These are phyloP conservation scores for Trametes cubensis DNA, from an alignment of 768 basidiomycete genomes.

Conservation along the genomic window DNA sequence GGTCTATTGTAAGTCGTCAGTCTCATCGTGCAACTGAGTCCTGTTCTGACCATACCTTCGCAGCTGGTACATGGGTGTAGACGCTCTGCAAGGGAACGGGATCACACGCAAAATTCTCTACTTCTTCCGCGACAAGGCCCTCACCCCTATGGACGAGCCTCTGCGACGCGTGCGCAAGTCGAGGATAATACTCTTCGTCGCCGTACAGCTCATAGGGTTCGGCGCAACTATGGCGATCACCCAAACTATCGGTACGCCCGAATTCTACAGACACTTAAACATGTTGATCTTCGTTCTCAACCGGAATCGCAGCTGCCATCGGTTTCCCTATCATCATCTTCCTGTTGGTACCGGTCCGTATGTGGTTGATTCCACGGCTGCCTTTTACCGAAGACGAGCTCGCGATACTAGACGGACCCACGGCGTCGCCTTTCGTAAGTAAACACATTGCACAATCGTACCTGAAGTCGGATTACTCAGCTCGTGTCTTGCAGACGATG, in stretches of 20 bases:
- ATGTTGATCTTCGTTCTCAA: not conserved
- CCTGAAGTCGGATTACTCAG: not conserved
- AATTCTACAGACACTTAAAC: not conserved
- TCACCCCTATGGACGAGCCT: slow-evolving; percentile 70
- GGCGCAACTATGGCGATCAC: slow-evolving; percentile 89
- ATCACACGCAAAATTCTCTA: slow-evolving; percentile 82
- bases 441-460: not conserved
- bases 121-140: slow-evolving; percentile 69
- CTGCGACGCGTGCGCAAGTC: slow-evolving; percentile 74
- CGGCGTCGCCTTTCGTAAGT: slow-evolving; percentile 85
- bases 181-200: slow-evolving; percentile 70
- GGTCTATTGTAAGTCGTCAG: slow-evolving; percentile 70
- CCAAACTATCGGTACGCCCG: slow-evolving; percentile 74
- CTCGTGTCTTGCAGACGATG: slow-evolving; percentile 40
- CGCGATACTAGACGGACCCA: slow-evolving; percentile 83
- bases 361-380: slow-evolving; percentile 69
- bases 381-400: slow-evolving; percentile 81
- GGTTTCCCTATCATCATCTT: slow-evolving; percentile 91
- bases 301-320: slow-evolving; percentile 67
- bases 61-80: slow-evolving; percentile 92
- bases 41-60: not conserved
- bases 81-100: slow-evolving; percentile 78
- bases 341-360: slow-evolving; percentile 76
- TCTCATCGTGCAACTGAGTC: not conserved
- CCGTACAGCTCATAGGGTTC: slow-evolving; percentile 80